phyloP scores from a whole-genome alignment of 2,329 filamentous ascomycete species.

The Apiospora rasikravindrae region DNA sequence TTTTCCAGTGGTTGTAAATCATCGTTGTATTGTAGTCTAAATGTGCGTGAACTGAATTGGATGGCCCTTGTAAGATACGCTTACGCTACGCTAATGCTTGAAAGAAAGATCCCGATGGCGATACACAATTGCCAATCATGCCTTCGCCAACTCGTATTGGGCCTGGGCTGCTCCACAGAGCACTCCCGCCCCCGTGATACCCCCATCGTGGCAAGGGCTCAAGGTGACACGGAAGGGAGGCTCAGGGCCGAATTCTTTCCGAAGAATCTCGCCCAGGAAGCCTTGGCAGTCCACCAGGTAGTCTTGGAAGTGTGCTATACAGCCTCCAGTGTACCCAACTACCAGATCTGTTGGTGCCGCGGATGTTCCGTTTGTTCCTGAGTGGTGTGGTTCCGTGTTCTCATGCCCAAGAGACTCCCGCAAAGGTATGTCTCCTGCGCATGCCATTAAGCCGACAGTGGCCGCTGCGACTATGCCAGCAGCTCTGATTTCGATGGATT shows the following conservation, averaged over 20 bases:
- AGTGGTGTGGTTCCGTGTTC: constrained; percentile 23
- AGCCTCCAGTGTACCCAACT: constrained; percentile 80
- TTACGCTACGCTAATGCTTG: constrained; percentile 11
- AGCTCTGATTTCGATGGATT: constrained; percentile 73
- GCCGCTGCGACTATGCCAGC: constrained; percentile 77
- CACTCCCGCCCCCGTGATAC: constrained; percentile 66
- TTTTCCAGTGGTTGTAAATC: background rate
- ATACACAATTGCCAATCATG: background rate
- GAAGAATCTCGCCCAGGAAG: constrained; percentile 65
- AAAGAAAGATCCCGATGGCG: background rate
- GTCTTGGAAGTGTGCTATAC: constrained; percentile 79
- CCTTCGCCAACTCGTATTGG: background rate
- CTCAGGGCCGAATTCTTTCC: constrained; percentile 42
- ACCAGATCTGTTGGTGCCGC: constrained; percentile 58
- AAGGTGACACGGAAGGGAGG: constrained; percentile 52
- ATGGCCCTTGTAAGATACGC: background rate
- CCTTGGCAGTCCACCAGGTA: constrained; percentile 73
- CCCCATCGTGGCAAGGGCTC: constrained; percentile 64
- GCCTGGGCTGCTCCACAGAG: constrained; percentile 53
- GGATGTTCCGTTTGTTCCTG: constrained; percentile 21
- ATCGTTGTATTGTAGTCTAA: background rate
- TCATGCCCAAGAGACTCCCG: constrained; percentile 20
- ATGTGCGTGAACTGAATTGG: background rate
- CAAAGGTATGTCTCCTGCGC: constrained; percentile 68
- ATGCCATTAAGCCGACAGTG: constrained; percentile 70